Conservation (phyloP, 768 basidiomycete genomes). For the Podaxis sp. region DNA sequence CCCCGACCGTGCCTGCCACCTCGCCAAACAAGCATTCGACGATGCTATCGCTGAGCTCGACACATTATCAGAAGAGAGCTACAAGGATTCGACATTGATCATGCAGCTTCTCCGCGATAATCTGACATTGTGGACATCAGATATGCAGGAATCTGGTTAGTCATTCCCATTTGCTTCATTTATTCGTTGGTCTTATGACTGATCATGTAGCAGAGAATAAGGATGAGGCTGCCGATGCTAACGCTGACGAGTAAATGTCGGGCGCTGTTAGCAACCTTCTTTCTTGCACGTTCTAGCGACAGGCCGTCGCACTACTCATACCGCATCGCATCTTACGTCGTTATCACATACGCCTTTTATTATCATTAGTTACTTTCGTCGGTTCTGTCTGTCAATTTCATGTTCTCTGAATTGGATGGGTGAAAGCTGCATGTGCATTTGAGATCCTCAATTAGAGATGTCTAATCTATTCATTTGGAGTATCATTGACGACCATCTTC, state of each 20-base stretch:
- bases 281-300: constrained; percentile 5
- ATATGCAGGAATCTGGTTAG: constrained; percentile 91
- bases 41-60: constrained; percentile 99
- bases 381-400: constrained; percentile 10
- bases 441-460: no score
- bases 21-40: constrained; percentile 98
- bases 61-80: constrained; percentile 97
- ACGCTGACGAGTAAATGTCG: constrained; percentile 62
- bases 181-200: constrained; percentile 11
- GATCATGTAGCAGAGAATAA: constrained; percentile 54
- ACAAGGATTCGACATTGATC: constrained; percentile 98
- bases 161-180: constrained; percentile 15
- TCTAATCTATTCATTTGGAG: background rate
- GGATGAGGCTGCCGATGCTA: constrained; percentile 62
- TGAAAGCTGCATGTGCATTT: background rate
- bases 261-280: background rate
- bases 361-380: constrained; percentile 14
- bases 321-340: constrained; percentile 16
- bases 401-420: constrained; percentile 14
- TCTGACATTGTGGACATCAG: constrained; percentile 96
- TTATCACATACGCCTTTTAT: constrained; percentile 11
- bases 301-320: constrained; percentile 9
- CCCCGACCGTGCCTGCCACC: constrained; percentile 97
- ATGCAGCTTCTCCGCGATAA: constrained; percentile 97
- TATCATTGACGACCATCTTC: background rate